Evolutionary conservation across 768 basidiomycete species (phyloP).

Genomic region (Amanita jacksonii): DNA sequence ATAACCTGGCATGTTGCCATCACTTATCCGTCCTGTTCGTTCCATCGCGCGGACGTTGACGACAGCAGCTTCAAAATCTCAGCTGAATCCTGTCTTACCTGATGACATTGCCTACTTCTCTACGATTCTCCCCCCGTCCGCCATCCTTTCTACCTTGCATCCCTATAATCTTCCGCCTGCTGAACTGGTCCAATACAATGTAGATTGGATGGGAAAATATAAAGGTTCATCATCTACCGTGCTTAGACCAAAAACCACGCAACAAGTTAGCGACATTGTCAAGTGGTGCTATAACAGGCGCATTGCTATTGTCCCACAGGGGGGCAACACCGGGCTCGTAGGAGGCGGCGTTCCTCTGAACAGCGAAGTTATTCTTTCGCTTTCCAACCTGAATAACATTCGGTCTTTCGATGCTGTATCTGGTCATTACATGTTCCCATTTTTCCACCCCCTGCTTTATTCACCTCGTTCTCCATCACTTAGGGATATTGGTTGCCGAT

Average conservation of each 20-base stretch:
- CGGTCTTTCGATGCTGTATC: conserved; percentile 80
- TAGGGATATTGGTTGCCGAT: conserved; percentile 86
- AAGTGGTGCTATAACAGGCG: conserved; percentile 75
- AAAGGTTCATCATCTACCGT: conserved; percentile 77
- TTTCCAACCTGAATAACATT: conserved; percentile 73
- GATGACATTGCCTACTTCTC: conserved; percentile 61
- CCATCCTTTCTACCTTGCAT: conserved; percentile 61
- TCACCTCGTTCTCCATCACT: conserved; percentile 8
- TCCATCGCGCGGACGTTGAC: too few species aligned
- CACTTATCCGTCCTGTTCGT: too few species aligned
- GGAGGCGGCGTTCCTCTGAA: conserved; percentile 86
- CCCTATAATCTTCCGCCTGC: conserved; percentile 36
- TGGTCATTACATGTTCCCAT: conserved; percentile 33
- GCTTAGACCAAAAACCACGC: conserved; percentile 77
- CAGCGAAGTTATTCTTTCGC: conserved; percentile 81
- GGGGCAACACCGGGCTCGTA: conserved; percentile 96
- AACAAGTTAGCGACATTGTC: conserved; percentile 83
- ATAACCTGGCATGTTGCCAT: too few species aligned
- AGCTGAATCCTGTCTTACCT: conserved; percentile 40
- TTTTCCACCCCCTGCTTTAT: conserved; percentile 6
- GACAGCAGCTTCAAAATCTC: conserved; percentile 3
- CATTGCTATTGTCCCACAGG: conserved; percentile 93
- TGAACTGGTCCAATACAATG: conserved; percentile 74
- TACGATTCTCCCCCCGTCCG: conserved; percentile 48
- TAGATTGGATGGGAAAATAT: conserved; percentile 97